phyloP scores from a whole-genome alignment of 192 early-diverging fungal species.

The Mycoemilia scoparia region DNA sequence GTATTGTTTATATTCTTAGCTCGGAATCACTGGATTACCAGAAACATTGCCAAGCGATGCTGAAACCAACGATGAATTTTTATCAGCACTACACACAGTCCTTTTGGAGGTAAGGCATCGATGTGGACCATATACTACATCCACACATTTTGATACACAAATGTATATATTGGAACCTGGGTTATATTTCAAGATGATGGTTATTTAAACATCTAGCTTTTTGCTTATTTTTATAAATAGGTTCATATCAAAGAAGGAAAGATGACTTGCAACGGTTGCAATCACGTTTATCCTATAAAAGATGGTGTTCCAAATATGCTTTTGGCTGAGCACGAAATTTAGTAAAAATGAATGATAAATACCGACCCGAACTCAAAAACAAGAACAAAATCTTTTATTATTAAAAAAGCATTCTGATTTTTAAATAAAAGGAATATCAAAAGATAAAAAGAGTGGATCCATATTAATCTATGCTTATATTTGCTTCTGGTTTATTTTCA shows the following conservation, averaged over 20 bases:
- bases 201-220: too few relatives aligned
- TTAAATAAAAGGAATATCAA: neutral
- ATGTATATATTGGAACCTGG: too few relatives aligned
- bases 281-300: constrained; percentile 76
- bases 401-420: neutral
- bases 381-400: neutral
- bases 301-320: constrained; percentile 92
- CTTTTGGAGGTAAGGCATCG: constrained; percentile 59
- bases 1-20: too few relatives aligned
- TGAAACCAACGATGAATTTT: constrained; percentile 22
- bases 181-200: too few relatives aligned
- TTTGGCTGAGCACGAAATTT: constrained; percentile 62
- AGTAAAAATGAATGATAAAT: too few relatives aligned
- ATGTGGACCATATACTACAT: neutral
- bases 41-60: constrained; percentile 12
- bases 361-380: too few relatives aligned
- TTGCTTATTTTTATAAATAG: constrained; percentile 18
- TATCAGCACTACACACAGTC: constrained; percentile 55
- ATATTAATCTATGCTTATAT: neutral
- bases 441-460: too few relatives aligned
- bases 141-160: neutral
- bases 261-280: constrained; percentile 84
- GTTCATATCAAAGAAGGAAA: constrained; percentile 64
- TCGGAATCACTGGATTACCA: constrained; percentile 3
- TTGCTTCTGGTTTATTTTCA: constrained; percentile 5